phyloP scores from a whole-genome alignment of 306 rosid species.

The Inga laurina region DNA sequence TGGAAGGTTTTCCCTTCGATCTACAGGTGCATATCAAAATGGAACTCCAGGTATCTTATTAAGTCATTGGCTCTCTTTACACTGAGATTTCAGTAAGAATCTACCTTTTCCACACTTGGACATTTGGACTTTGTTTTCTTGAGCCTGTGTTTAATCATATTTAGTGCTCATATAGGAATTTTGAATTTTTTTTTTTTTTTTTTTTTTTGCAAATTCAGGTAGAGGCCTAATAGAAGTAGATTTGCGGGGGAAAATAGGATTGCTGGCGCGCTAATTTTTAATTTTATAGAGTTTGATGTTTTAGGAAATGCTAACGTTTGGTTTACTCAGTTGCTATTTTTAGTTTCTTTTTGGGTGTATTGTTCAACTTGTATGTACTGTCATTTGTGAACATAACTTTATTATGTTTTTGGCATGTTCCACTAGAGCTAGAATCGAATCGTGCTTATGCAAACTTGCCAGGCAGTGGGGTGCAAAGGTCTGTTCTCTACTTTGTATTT shows the following conservation, averaged over 20 bases:
- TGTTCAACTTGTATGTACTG: neutral
- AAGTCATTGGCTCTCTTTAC: neutral
- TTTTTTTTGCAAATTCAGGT: neutral
- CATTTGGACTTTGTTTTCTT: neutral
- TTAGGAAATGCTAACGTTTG: neutral
- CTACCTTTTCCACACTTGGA: neutral
- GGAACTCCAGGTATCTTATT: conserved; percentile 58
- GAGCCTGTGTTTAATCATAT: neutral
- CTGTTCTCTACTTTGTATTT: conserved; percentile 6
- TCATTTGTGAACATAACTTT: neutral
- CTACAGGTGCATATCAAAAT: conserved; percentile 67
- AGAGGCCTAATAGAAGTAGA: neutral
- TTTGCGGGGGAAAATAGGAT: neutral
- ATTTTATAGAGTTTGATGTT: neutral
- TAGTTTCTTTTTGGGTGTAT: neutral
- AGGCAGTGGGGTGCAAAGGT: conserved; percentile 46
- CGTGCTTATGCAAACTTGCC: conserved; percentile 41
- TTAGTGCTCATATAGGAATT: neutral
- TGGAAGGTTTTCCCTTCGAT: conserved; percentile 76
- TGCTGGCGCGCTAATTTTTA: neutral
- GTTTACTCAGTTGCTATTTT: neutral
- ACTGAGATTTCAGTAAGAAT: neutral
- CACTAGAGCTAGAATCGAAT: conserved; percentile 37
- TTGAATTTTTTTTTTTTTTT: neutral
- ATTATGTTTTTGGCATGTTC: neutral